These are phyloP conservation scores for Cyclocybe aegerita DNA, from an alignment of 768 basidiomycete genomes.

Conservation along the genomic window DNA sequence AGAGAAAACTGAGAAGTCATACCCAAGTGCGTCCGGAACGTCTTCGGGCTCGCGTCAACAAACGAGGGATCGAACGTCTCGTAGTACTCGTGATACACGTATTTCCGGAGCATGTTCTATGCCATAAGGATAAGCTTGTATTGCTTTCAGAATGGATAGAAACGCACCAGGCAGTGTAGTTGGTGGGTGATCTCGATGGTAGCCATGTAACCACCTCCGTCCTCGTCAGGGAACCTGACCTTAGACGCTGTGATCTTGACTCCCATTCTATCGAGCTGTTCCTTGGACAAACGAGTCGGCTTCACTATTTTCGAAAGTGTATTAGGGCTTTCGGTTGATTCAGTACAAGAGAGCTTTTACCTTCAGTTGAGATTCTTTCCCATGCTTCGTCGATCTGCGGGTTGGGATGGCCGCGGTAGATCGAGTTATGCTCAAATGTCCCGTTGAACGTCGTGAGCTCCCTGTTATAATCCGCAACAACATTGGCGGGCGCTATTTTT, in stretches of 20 bases:
- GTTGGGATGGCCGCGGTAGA: constrained; percentile 8
- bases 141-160: neutral
- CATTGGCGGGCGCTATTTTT: constrained; percentile 9
- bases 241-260: constrained; percentile 2
- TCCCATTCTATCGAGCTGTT: constrained; percentile 2
- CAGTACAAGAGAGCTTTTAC: neutral
- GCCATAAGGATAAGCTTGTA: neutral
- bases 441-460: constrained; percentile 6
- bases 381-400: constrained; percentile 9
- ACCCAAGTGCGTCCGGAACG: neutral
- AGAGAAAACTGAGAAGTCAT: too few species aligned
- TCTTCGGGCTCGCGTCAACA: neutral
- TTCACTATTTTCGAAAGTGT: neutral
- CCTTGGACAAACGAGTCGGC: neutral
- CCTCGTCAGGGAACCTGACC: neutral
- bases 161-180: constrained; percentile 4
- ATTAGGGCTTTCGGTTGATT: neutral
- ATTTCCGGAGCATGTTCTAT: constrained; percentile 10
- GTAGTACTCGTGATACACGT: constrained; percentile 5
- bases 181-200: constrained; percentile 4
- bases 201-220: constrained; percentile 8
- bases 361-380: constrained; percentile 6
- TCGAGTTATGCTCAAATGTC: constrained; percentile 5
- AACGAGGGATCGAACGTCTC: constrained; percentile 6
- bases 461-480: constrained; percentile 6